phyloP scores from a whole-genome alignment of 192 early-diverging fungal genomes.

The Entrophospora sp. region DNA sequence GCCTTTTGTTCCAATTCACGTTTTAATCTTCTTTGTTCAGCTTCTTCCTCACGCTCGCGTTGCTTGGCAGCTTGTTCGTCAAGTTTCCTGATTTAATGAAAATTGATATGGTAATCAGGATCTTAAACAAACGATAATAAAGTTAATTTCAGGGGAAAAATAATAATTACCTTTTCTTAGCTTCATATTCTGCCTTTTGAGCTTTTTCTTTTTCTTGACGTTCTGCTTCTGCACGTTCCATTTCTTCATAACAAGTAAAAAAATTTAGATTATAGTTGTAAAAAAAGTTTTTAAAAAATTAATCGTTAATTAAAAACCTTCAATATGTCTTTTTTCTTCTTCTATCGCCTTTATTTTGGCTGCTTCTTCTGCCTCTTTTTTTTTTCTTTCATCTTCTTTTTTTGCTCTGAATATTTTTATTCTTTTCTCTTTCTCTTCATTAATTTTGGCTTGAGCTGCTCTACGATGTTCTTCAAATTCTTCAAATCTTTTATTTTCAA shows the following conservation, averaged over 20 bases:
- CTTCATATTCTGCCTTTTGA: constrained; percentile 33
- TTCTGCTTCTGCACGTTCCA: constrained; percentile 43
- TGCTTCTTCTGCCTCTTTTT: constrained; percentile 33
- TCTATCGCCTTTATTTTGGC: constrained; percentile 30
- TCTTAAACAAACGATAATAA: constrained; percentile 18
- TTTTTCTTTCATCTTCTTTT: constrained; percentile 40
- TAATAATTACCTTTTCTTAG: constrained; percentile 1
- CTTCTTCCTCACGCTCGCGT: constrained; percentile 37
- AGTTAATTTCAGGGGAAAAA: too few species aligned
- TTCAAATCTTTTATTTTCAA: constrained; percentile 50
- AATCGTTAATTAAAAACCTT: too few species aligned
- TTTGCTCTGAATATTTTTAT: constrained; percentile 49
- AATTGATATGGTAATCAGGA: constrained; percentile 15
- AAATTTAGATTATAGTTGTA: neutral
- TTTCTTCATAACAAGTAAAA: constrained; percentile 17
- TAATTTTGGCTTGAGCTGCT: constrained; percentile 54
- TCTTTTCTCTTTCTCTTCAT: constrained; percentile 62
- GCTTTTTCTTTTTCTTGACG: constrained; percentile 33
- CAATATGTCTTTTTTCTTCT: constrained; percentile 26
- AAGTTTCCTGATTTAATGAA: constrained; percentile 25
- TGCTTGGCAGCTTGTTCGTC: constrained; percentile 43
- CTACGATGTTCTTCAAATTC: constrained; percentile 44
- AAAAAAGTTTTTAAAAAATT: too few species aligned
- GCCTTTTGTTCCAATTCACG: constrained; percentile 22
- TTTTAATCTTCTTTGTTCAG: constrained; percentile 35